These are phyloP conservation scores for Penicillium riverlandense DNA, from an alignment of 495 filamentous ascomycete genomes.

Conservation along the genomic window DNA sequence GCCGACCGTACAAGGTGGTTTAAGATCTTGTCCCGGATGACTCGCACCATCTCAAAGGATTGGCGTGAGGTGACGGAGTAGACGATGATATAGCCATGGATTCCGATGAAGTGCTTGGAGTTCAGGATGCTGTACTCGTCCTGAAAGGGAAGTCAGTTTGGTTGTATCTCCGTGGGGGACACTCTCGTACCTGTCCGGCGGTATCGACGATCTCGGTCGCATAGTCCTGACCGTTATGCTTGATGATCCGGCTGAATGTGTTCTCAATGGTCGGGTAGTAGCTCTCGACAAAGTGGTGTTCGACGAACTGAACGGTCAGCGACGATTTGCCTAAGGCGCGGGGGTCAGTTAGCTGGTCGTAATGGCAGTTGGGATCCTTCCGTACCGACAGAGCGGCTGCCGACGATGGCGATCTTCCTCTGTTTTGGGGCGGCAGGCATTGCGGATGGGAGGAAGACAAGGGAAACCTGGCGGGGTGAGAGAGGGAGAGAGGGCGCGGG, in stretches of 20 bases:
- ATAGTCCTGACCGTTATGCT: slow-evolving; percentile 84
- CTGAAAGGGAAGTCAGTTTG: slow-evolving; percentile 34
- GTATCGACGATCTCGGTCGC: slow-evolving; percentile 98
- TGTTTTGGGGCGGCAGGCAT: slow-evolving; percentile 88
- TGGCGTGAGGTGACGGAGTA: slow-evolving; percentile 90
- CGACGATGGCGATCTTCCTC: slow-evolving; percentile 96
- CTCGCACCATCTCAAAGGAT: slow-evolving; percentile 93
- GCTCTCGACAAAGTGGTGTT: slow-evolving; percentile 95
- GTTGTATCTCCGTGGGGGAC: slow-evolving; percentile 3
- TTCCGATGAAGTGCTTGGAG: slow-evolving; percentile 98
- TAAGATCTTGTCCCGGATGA: slow-evolving; percentile 94
- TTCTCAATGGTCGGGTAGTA: slow-evolving; percentile 99
- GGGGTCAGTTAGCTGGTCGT: no score
- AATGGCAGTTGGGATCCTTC: not conserved
- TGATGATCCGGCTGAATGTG: slow-evolving; percentile 93
- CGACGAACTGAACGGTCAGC: slow-evolving; percentile 94
- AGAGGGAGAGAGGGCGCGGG: not conserved
- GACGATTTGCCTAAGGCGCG: slow-evolving; percentile 78
- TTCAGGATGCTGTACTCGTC: slow-evolving; percentile 98
- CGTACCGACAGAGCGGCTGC: slow-evolving; percentile 94
- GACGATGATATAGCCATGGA: slow-evolving; percentile 97
- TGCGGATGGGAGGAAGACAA: not conserved
- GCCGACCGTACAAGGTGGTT: slow-evolving; percentile 71
- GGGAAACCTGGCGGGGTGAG: not conserved
- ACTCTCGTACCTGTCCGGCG: slow-evolving; percentile 76